Evolutionary conservation across 1,284 basidiomycete species (phyloP).

Genomic region (Ganoderma sp.): DNA sequence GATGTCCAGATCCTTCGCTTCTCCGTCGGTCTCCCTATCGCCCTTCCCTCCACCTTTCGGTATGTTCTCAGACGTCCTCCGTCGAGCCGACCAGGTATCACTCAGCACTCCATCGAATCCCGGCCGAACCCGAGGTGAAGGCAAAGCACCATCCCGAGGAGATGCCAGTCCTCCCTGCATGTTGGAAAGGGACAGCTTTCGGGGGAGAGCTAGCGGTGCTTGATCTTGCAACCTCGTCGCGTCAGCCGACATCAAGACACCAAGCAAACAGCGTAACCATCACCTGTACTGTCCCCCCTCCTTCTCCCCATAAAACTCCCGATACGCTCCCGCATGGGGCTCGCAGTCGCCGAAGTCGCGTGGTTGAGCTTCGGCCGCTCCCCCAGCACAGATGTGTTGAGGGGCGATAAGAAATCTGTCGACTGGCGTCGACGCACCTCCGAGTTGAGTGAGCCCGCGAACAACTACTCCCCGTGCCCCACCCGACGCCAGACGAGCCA

Average conservation of each 20-base stretch:
- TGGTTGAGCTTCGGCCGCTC: slow-evolving; percentile 66
- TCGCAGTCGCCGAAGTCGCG: slow-evolving; percentile 52
- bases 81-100: slow-evolving; percentile 69
- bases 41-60: slow-evolving; percentile 47
- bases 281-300: slow-evolving; percentile 68
- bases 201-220: slow-evolving; percentile 53
- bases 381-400: slow-evolving; percentile 53
- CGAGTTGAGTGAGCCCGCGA: slow-evolving; percentile 76
- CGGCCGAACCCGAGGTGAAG: slow-evolving; percentile 70
- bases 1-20: slow-evolving; percentile 52
- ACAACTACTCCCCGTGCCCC: slow-evolving; percentile 55
- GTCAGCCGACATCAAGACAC: slow-evolving; percentile 8
- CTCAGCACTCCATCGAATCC: slow-evolving; percentile 77
- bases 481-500: background rate
- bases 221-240: slow-evolving; percentile 47
- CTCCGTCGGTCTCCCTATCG: slow-evolving; percentile 49
- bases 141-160: slow-evolving; percentile 62
- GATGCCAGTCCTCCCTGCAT: slow-evolving; percentile 57
- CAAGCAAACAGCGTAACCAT: slow-evolving; percentile 17
- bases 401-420: slow-evolving; percentile 65
- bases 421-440: slow-evolving; percentile 83
- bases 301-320: slow-evolving; percentile 62
- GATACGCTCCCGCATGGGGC: slow-evolving; percentile 71
- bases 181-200: slow-evolving; percentile 74
- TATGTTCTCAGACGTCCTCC: slow-evolving; percentile 60